These are phyloP conservation scores for Sarocladium kiliense DNA, from an alignment of 2,329 filamentous ascomycete species.

Conservation along the genomic window DNA sequence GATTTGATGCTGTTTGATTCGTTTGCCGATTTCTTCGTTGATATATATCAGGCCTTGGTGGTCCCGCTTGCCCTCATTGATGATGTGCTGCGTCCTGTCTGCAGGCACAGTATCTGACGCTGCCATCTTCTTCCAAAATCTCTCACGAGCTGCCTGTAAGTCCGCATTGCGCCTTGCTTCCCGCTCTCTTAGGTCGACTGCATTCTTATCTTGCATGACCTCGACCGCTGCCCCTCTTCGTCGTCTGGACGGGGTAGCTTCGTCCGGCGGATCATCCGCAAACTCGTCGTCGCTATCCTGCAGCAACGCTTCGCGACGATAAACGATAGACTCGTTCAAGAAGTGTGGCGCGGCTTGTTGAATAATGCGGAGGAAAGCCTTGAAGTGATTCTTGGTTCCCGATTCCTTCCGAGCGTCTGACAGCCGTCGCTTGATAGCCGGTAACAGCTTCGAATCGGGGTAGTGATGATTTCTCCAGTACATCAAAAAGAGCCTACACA, in stretches of 20 bases:
- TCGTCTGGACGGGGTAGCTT: constrained; percentile 13
- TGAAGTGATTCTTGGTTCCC: not conserved
- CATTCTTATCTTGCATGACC: constrained; percentile 29
- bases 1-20: constrained; percentile 76
- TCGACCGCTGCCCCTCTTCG: constrained; percentile 21
- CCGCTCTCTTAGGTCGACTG: constrained; percentile 48
- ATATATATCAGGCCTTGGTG: constrained; percentile 59
- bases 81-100: constrained; percentile 49
- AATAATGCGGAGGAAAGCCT: constrained; percentile 13
- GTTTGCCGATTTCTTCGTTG: constrained; percentile 54
- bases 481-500: not conserved
- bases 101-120: constrained; percentile 35
- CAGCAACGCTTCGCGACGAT: constrained; percentile 18
- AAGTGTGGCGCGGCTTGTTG: constrained; percentile 19
- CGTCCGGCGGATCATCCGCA: constrained; percentile 14
- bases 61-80: constrained; percentile 62
- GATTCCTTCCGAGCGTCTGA: not conserved
- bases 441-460: not conserved
- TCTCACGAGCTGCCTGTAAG: constrained; percentile 47
- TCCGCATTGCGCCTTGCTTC: constrained; percentile 48
- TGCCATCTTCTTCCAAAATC: constrained; percentile 41
- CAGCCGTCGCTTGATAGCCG: not conserved
- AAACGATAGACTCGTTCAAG: constrained; percentile 28
- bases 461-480: not conserved
- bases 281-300: constrained; percentile 16